Percentiles rank a stretch among this genome's conserved stretches.
These are phyloP conservation scores for Termitomyces bulborhizus DNA, from an alignment of 768 basidiomycete species.

Conservation along the genomic window DNA sequence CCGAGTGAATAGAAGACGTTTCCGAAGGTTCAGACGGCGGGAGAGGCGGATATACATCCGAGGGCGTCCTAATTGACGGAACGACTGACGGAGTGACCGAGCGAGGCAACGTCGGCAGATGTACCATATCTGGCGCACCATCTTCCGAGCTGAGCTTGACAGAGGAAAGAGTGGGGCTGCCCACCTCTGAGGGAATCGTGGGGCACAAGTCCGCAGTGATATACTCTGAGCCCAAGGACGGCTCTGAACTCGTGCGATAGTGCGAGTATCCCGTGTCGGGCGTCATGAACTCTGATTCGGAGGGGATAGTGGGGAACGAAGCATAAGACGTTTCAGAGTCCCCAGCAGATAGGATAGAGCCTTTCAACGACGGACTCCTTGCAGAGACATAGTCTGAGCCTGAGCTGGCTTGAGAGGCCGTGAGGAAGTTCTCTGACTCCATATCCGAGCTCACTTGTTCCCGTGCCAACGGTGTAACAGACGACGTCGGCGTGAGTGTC, in stretches of 20 bases:
- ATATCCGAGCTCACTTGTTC: slow-evolving; percentile 20
- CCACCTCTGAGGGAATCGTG: slow-evolving; percentile 36
- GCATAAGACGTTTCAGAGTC: slow-evolving; percentile 42
- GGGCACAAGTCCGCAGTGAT: slow-evolving; percentile 43
- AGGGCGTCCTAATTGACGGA: slow-evolving; percentile 13
- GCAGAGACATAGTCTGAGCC: slow-evolving; percentile 46
- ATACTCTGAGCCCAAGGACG: slow-evolving; percentile 31
- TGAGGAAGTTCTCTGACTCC: slow-evolving; percentile 34
- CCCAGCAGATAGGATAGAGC: slow-evolving; percentile 42
- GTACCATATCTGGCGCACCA: slow-evolving; percentile 16
- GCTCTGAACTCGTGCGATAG: slow-evolving; percentile 25
- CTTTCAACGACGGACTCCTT: slow-evolving; percentile 34
- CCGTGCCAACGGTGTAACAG: slow-evolving; percentile 23
- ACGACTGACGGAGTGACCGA: slow-evolving; percentile 8
- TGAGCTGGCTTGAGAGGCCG: slow-evolving; percentile 44
- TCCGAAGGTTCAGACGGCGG: slow-evolving; percentile 19
- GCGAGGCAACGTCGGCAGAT: slow-evolving; percentile 4
- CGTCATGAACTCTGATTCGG: slow-evolving; percentile 35
- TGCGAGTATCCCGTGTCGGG: slow-evolving; percentile 20
- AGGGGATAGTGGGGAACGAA: slow-evolving; percentile 57
- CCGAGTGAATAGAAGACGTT: slow-evolving; percentile 14
- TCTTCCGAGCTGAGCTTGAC: slow-evolving; percentile 26
- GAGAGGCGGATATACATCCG: slow-evolving; percentile 12
- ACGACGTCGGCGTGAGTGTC: slow-evolving; percentile 26
- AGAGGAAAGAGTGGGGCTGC: slow-evolving; percentile 34